Percentiles rank a stretch among this genome's conserved stretches.
Conservation (phyloP, 495 filamentous ascomycete genomes). For the Tirmania nivea region DNA sequence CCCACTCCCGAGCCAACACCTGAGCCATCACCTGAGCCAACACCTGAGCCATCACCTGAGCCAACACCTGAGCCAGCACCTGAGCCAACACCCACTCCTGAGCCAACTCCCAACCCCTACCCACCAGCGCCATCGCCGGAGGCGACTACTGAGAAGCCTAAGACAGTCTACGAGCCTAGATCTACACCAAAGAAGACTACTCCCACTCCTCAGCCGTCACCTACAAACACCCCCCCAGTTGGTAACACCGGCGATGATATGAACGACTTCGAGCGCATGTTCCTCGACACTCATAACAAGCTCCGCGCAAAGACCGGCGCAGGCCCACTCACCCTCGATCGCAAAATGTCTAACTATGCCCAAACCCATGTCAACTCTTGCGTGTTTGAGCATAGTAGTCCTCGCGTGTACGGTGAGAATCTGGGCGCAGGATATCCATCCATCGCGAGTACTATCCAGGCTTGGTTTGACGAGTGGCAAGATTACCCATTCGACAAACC, state of each 20-base stretch:
- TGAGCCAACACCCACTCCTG: background rate
- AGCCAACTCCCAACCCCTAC: background rate
- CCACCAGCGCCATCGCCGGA: background rate
- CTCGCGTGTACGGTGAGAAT: constrained; percentile 14
- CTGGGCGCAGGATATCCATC: constrained; percentile 12
- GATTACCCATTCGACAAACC: constrained; percentile 8
- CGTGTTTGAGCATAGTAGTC: constrained; percentile 29
- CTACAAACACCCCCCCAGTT: constrained; percentile 1
- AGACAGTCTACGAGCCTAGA: background rate
- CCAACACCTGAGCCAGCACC: background rate
- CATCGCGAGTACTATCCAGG: constrained; percentile 6
- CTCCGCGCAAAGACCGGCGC: constrained; percentile 71
- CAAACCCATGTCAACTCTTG: constrained; percentile 29
- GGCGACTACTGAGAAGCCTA: background rate
- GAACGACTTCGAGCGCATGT: constrained; percentile 1
- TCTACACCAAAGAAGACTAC: background rate
- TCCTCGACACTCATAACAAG: constrained; percentile 41
- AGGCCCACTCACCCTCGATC: constrained; percentile 38
- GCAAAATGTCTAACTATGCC: constrained; percentile 40
- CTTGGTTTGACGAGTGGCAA: constrained; percentile 11
- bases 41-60: background rate
- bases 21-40: background rate
- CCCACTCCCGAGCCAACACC: background rate
- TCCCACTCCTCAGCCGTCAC: background rate
- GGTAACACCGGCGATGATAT: background rate